phyloP scores from a whole-genome alignment of 1,284 basidiomycete species.

The Malassezia pachydermatis region DNA sequence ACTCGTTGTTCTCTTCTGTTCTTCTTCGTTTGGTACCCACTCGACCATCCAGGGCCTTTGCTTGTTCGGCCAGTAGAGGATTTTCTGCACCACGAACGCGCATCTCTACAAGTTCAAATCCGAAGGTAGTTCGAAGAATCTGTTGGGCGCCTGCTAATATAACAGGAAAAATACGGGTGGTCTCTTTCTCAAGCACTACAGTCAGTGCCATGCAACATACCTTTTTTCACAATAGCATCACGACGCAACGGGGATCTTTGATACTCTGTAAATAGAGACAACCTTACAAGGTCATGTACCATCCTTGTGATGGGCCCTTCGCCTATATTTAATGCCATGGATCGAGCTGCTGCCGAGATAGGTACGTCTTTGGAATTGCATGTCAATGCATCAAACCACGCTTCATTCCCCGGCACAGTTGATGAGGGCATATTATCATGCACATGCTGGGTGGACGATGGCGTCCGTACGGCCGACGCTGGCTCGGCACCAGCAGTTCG shows the following conservation, averaged over 20 bases:
- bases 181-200: slow-evolving; percentile 21
- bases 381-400: background rate
- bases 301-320: slow-evolving; percentile 2
- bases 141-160: slow-evolving; percentile 20
- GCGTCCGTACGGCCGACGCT: too few relatives aligned
- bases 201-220: too few relatives aligned
- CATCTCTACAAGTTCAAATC: slow-evolving; percentile 26
- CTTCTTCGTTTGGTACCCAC: slow-evolving; percentile 4
- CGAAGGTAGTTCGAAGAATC: slow-evolving; percentile 22
- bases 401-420: background rate
- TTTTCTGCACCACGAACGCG: slow-evolving; percentile 22
- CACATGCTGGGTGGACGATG: too few relatives aligned
- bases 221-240: slow-evolving; percentile 20
- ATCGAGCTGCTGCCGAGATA: background rate
- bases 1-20: slow-evolving; percentile 3
- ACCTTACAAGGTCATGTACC: slow-evolving; percentile 21
- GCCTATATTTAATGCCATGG: background rate
- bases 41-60: background rate
- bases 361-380: background rate
- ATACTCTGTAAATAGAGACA: slow-evolving; percentile 27
- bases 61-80: slow-evolving; percentile 10
- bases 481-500: too few relatives aligned
- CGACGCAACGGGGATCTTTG: slow-evolving; percentile 15
- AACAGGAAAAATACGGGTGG: slow-evolving; percentile 21
- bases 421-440: too few relatives aligned